Evolutionary conservation across 2,329 filamentous ascomycete genomes (phyloP), one percentile per base, ranked within the genome.

Genomic region (Cercospora beticola): DNA sequence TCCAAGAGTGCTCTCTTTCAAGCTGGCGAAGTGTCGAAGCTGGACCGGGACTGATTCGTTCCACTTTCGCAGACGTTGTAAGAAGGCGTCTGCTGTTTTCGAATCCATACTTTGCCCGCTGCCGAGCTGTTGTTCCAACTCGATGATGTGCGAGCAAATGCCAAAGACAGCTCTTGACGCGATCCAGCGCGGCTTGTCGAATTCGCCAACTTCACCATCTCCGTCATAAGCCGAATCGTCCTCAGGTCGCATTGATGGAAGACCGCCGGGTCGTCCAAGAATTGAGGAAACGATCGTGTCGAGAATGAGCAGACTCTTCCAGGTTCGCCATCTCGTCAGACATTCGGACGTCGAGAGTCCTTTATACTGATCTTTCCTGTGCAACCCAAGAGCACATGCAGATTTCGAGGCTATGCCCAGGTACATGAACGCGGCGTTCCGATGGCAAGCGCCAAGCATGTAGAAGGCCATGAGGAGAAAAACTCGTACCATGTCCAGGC

Each of bases 341-440:
- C 69, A 70, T 56, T 74, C 73, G 28, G 52, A 28, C 6, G 64
- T 59, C 6, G 67, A 68, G 8, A 74, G 64, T 10, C 66, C 71
- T 26, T 68, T 69, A 49, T 72, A 65, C 30, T 70, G 72, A 30
- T 71, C 72, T 52, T 69, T 70, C 64, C 75, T 78, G 78, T 89
- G 86, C 6, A 89, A 73, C 0, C 87, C 88, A 0, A 89, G 73
- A 0, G 86, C 85, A 3, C 85, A 83, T 0, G 87, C 87, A 0
- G 87, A 85, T 64, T 86, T 83, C 0, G 85, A 81, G 1, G 87
- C 87, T 8, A 89, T 83, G 0, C 87, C 87, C 2, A 89, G 76
- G 65, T 89, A 89, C 85, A 89, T 88, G 64, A 88, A 89, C 0
- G 87, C 87, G 0, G 87, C 82, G 66, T 88, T 88, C 8, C 86